Evolutionary conservation across 495 filamentous ascomycete species (phyloP), one percentile per base, ranked within the genome.

Genomic region (Sporormia fimetaria): DNA sequence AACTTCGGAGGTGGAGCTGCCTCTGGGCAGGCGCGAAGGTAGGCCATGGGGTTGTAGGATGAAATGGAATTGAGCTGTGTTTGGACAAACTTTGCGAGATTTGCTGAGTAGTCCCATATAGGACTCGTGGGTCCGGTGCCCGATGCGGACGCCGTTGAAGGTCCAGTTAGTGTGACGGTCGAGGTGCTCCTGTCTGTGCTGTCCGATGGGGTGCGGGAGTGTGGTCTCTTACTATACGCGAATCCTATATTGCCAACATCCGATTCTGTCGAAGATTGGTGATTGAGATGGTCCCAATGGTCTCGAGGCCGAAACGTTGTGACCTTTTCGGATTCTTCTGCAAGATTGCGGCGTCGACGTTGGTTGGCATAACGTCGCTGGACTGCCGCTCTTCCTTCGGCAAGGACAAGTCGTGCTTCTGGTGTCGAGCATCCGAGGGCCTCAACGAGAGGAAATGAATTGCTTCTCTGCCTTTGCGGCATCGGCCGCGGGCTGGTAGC

Each of bases 51-150:
- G 7, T 33, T 32, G 21, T 51, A 45, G 1, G 47, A 35, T 2
- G 47, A 41, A 3, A 51, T 51, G 2, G 41, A 51, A 9, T 29
- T 37, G 6, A 51, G 36, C 15, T 41, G 40, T 6, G 27, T 26
- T 26, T 41, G 47, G 15, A 51, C 45, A 22, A 51, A 51, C 20
- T 45, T 40, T 1, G 47, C 47, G 3, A 51, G 47, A 14, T 44
- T 40, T 12, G 40, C 35, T 1, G 47, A 51, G 17, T 51, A 51
- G 18, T 41, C 32, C 15, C 28, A 34, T 28, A 44, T 33, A 8
- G 33, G 40, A 17, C 47, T 39, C 4, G 33, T 21, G 20, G 40
- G n/a, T 10, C 4, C 26, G 21, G 32, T 22, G 2, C 22, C 3
- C 23, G 5, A 8, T 3, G 14, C 11, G 21, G 30, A 2, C 12